A percentile compares a stretch with the other conserved stretches of the same genome.
Evolutionary conservation across 768 basidiomycete genomes (phyloP).

Genomic region (Lanmaoa pseudosensibilis): DNA sequence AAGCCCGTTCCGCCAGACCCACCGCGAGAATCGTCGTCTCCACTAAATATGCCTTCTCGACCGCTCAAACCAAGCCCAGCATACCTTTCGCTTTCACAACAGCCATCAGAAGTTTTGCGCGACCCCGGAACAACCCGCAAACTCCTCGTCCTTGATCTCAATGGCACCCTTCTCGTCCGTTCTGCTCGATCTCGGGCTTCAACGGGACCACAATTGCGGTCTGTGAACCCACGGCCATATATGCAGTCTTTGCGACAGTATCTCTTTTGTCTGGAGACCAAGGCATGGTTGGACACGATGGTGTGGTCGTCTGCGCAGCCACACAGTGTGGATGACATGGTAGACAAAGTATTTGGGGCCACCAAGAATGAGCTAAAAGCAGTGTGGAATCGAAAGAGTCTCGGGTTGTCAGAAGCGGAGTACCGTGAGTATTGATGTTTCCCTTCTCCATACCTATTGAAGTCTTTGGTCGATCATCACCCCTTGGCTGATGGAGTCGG

Average conservation of each 20-base stretch:
- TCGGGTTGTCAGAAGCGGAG: constrained; percentile 59
- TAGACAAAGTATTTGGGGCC: constrained; percentile 55
- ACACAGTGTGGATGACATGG: constrained; percentile 76
- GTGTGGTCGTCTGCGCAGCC: constrained; percentile 89
- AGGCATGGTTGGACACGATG: constrained; percentile 76
- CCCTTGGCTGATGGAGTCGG: constrained; percentile 2
- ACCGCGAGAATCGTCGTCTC: constrained; percentile 3
- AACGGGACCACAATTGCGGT: constrained; percentile 30
- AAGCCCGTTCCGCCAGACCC: neutral
- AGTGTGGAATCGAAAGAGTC: constrained; percentile 78
- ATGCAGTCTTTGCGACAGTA: constrained; percentile 60
- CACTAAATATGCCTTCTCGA: constrained; percentile 1
- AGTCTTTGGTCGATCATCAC: constrained; percentile 2
- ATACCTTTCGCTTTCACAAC: constrained; percentile 37
- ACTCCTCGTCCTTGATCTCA: constrained; percentile 64
- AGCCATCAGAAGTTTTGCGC: constrained; percentile 27
- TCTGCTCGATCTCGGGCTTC: constrained; percentile 32
- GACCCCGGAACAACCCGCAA: constrained; percentile 45
- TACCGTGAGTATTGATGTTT: constrained; percentile 59
- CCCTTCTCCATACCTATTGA: neutral
- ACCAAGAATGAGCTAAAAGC: constrained; percentile 47
- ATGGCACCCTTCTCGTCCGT: constrained; percentile 71
- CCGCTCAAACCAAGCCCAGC: constrained; percentile 30
- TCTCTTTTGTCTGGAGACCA: constrained; percentile 60
- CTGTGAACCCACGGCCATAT: constrained; percentile 64